Evolutionary conservation across 1,139 yeast genomes (phyloP).

Genomic region (Lodderomyces jiufengensis): DNA sequence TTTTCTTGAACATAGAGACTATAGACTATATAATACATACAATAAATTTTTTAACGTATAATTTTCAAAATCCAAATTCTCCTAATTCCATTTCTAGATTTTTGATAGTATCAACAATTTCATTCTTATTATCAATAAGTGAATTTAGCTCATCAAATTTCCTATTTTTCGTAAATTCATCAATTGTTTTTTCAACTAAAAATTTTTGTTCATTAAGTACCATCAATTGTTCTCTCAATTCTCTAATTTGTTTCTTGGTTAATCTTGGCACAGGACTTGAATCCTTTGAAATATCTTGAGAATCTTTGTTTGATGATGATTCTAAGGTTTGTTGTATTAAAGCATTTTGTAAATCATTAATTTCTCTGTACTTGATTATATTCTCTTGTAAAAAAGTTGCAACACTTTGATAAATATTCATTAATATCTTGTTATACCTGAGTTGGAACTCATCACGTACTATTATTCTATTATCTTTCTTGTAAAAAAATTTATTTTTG

Average conservation of each 20-base stretch:
- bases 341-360: slow-evolving; percentile 20
- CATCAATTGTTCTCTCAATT: slow-evolving; percentile 70
- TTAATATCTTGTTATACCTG: slow-evolving; percentile 20
- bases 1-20: not conserved
- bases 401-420: slow-evolving; percentile 34
- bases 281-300: not conserved
- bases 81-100: slow-evolving; percentile 56
- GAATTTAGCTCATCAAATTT: slow-evolving; percentile 74
- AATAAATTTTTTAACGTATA: too few relatives aligned
- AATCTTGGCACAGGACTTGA: slow-evolving; percentile 22
- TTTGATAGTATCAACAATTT: slow-evolving; percentile 52
- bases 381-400: slow-evolving; percentile 35
- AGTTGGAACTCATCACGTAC: slow-evolving; percentile 17
- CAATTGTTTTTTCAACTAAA: slow-evolving; percentile 61
- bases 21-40: too few relatives aligned
- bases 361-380: slow-evolving; percentile 26
- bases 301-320: slow-evolving; percentile 15
- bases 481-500: slow-evolving; percentile 21
- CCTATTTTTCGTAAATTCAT: slow-evolving; percentile 59
- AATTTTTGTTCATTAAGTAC: slow-evolving; percentile 83
- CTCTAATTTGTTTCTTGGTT: slow-evolving; percentile 52
- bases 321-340: slow-evolving; percentile 13
- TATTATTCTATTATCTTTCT: slow-evolving; percentile 14
- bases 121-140: slow-evolving; percentile 55
- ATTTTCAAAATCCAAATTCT: slow-evolving; percentile 51